A percentile compares a stretch with the other conserved stretches of the same genome.
These are phyloP conservation scores for Cryphonectria parasitica DNA, from an alignment of 2,329 filamentous ascomycete genomes.

Conservation along the genomic window DNA sequence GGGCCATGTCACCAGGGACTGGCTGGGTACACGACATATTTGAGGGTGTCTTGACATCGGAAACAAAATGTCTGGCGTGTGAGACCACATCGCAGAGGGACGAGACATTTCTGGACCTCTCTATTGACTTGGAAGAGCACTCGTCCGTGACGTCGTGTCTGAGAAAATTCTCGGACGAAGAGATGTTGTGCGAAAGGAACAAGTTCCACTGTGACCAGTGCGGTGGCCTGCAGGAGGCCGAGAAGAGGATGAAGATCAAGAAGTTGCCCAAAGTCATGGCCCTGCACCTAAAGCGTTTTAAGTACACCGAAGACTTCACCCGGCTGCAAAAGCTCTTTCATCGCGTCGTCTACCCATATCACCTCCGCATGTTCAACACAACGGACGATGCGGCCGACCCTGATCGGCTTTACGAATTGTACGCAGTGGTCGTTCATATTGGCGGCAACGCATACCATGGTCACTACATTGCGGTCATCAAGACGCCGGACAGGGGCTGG, in stretches of 20 bases:
- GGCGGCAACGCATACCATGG: constrained; percentile 96
- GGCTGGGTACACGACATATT: constrained; percentile 98
- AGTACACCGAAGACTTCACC: constrained; percentile 95
- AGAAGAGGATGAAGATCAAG: constrained; percentile 99
- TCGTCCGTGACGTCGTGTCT: constrained; percentile 95
- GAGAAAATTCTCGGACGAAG: constrained; percentile 94
- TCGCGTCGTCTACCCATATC: constrained; percentile 94
- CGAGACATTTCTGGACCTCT: constrained; percentile 93
- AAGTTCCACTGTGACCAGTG: constrained; percentile 99
- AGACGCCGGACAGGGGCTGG: constrained; percentile 95
- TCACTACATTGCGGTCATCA: constrained; percentile 97
- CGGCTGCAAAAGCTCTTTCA: constrained; percentile 96
- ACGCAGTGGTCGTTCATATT: constrained; percentile 96
- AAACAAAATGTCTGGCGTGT: constrained; percentile 95
- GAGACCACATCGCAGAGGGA: constrained; percentile 94
- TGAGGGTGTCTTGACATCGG: constrained; percentile 90
- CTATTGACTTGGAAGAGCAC: constrained; percentile 93
- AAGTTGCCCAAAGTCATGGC: constrained; percentile 88
- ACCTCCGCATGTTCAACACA: constrained; percentile 95
- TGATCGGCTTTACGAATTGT: constrained; percentile 92
- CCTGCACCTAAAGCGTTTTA: constrained; percentile 94
- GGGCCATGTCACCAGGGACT: constrained; percentile 63
- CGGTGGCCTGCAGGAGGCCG: constrained; percentile 92
- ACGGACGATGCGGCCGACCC: constrained; percentile 94
- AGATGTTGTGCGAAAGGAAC: constrained; percentile 97